phyloP scores from a whole-genome alignment of 2,329 filamentous ascomycete species.

The Xylariales sp. region DNA sequence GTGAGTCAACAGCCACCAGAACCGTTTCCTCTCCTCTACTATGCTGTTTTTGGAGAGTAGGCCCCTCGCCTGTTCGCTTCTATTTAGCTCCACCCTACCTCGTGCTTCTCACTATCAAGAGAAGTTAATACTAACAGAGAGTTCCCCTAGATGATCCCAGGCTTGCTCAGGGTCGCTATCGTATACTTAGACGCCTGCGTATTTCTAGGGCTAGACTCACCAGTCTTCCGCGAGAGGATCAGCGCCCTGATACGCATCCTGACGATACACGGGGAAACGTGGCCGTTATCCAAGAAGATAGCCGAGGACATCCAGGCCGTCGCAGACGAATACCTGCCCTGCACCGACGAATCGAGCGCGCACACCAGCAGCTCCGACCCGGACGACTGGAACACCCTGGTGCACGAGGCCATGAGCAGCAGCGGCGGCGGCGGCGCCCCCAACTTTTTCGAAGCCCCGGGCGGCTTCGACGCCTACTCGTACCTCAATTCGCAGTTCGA shows the following conservation, averaged over 20 bases:
- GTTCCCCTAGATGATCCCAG: constrained; percentile 38
- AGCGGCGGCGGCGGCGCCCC: constrained; percentile 21
- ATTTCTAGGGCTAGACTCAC: constrained; percentile 50
- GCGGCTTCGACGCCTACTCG: constrained; percentile 16
- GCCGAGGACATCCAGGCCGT: constrained; percentile 51
- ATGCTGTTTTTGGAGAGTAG: not conserved
- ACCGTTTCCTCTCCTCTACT: not conserved
- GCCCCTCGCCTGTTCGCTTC: not conserved
- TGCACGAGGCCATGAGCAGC: constrained; percentile 10
- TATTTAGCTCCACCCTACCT: too few species aligned
- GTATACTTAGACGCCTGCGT: constrained; percentile 51
- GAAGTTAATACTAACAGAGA: constrained; percentile 2
- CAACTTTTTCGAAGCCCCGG: constrained; percentile 12
- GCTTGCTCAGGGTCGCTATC: constrained; percentile 45
- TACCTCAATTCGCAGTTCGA: constrained; percentile 22
- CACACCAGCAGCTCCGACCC: constrained; percentile 5
- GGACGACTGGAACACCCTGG: constrained; percentile 13
- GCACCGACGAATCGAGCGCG: constrained; percentile 1
- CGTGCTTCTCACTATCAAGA: too few species aligned
- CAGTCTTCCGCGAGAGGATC: constrained; percentile 49
- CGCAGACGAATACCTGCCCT: constrained; percentile 44
- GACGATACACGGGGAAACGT: constrained; percentile 50
- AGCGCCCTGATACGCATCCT: constrained; percentile 49
- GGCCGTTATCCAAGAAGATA: constrained; percentile 51
- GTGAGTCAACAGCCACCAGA: constrained; percentile 17